phyloP scores from a whole-genome alignment of 2,329 filamentous ascomycete species.

The Cadophora malorum region DNA sequence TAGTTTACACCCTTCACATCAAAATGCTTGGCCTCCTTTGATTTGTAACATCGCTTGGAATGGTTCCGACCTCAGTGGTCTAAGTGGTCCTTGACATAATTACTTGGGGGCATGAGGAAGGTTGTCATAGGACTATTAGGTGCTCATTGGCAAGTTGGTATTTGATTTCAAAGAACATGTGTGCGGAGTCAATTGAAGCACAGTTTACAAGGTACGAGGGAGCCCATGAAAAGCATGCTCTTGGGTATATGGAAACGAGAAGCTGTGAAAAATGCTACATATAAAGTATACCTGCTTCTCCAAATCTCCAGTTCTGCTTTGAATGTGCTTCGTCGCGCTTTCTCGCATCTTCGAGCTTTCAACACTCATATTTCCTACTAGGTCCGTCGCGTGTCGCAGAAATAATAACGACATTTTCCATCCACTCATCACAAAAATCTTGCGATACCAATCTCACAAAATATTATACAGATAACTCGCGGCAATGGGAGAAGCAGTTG shows the following conservation, averaged over 20 bases:
- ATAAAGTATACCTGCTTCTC: background rate
- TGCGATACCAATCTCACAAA: too few relatives aligned
- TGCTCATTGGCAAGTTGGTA: too few relatives aligned
- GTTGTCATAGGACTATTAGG: background rate
- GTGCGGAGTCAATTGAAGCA: background rate
- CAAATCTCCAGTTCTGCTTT: background rate
- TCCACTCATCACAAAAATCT: background rate
- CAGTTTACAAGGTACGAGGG: background rate
- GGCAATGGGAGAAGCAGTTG: constrained; percentile 23
- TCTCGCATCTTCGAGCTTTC: too few relatives aligned
- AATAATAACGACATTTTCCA: background rate
- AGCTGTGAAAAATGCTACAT: background rate
- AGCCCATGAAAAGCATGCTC: background rate
- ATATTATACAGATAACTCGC: background rate
- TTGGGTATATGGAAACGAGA: background rate
- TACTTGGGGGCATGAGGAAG: background rate
- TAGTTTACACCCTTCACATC: background rate
- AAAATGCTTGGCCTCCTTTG: background rate
- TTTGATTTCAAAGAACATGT: background rate
- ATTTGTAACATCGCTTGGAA: background rate
- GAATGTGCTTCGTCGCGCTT: too few relatives aligned
- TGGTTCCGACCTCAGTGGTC: background rate
- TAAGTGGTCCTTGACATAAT: background rate
- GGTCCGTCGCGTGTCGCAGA: too few relatives aligned
- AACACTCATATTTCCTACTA: too few relatives aligned